Percentiles rank a stretch among this genome's conserved stretches.
These are phyloP conservation scores for Nakazawaea sp. DNA, from an alignment of 805 yeast species.

Conservation along the genomic window DNA sequence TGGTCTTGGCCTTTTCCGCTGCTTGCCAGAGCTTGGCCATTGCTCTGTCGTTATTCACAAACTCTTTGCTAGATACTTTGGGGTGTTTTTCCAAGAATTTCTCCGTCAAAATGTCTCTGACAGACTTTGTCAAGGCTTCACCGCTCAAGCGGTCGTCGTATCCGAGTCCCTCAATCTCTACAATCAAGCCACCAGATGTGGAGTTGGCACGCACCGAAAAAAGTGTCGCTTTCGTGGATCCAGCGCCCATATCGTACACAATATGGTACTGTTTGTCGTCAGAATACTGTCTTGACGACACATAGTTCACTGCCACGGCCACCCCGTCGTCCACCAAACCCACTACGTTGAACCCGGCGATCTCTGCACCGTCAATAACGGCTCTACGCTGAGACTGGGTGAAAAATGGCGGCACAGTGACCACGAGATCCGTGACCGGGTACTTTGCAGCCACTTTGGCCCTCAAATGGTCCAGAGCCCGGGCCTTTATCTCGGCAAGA, in stretches of 20 bases:
- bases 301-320: constrained; percentile 84
- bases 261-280: constrained; percentile 52
- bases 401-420: constrained; percentile 74
- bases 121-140: constrained; percentile 55
- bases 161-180: constrained; percentile 70
- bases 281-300: constrained; percentile 42
- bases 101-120: constrained; percentile 53
- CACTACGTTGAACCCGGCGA: constrained; percentile 60
- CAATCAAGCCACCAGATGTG: constrained; percentile 31
- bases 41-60: constrained; percentile 46
- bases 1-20: constrained; percentile 83
- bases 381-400: constrained; percentile 62
- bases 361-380: constrained; percentile 60
- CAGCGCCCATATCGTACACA: constrained; percentile 90
- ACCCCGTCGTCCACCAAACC: constrained; percentile 83
- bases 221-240: constrained; percentile 83
- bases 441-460: constrained; percentile 40
- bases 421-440: constrained; percentile 56
- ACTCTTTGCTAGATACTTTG: constrained; percentile 28
- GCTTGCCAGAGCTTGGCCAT: constrained; percentile 67
- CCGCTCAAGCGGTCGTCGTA: constrained; percentile 72
- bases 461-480: constrained; percentile 60
- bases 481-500: constrained; percentile 51
- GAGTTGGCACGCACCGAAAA: constrained; percentile 48
- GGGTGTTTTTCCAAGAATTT: constrained; percentile 44